Percentiles rank a stretch among this genome's conserved stretches.
These are phyloP conservation scores for Acanthamoeba castellanii DNA, from an alignment of 208 protist genomes.

Conservation along the genomic window DNA sequence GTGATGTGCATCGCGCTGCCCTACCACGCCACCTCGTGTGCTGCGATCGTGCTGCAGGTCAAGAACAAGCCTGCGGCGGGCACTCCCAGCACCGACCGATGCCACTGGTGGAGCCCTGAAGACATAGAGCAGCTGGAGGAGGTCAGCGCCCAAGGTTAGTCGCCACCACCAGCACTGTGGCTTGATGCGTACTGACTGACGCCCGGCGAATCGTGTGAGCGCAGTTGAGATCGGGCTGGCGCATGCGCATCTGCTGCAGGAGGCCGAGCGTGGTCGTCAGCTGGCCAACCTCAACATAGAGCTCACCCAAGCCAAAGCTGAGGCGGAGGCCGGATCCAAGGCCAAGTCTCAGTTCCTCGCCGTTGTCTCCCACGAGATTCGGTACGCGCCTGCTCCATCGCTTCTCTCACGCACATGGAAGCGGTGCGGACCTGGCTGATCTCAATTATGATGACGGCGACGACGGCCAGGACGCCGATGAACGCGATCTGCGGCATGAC, in stretches of 20 bases:
- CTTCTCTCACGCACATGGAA: neutral
- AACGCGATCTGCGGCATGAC: conserved; percentile 82
- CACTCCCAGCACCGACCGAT: neutral
- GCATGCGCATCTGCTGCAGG: conserved; percentile 53
- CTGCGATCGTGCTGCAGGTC: conserved; percentile 22
- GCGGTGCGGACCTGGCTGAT: neutral
- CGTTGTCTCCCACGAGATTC: conserved; percentile 79
- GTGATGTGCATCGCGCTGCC: conserved; percentile 37
- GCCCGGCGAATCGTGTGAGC: neutral
- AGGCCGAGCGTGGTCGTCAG: neutral
- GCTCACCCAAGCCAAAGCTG: conserved; percentile 31
- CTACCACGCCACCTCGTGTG: neutral
- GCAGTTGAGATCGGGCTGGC: conserved; percentile 62
- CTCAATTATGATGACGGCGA: neutral
- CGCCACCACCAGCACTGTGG: neutral
- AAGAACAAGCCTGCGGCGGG: neutral
- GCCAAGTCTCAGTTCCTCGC: conserved; percentile 83
- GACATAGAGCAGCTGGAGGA: conserved; percentile 40
- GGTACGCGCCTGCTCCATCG: neutral
- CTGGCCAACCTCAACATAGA: neutral
- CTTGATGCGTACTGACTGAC: neutral
- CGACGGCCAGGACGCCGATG: conserved; percentile 70
- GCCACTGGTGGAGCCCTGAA: neutral
- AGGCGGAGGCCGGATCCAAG: conserved; percentile 69
- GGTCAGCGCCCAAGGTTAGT: conserved; percentile 41